A percentile compares a stretch with the other conserved stretches of the same genome.
These are phyloP conservation scores for Phytopythium sindhum DNA, from an alignment of 352 stramenopile species.

Conservation along the genomic window DNA sequence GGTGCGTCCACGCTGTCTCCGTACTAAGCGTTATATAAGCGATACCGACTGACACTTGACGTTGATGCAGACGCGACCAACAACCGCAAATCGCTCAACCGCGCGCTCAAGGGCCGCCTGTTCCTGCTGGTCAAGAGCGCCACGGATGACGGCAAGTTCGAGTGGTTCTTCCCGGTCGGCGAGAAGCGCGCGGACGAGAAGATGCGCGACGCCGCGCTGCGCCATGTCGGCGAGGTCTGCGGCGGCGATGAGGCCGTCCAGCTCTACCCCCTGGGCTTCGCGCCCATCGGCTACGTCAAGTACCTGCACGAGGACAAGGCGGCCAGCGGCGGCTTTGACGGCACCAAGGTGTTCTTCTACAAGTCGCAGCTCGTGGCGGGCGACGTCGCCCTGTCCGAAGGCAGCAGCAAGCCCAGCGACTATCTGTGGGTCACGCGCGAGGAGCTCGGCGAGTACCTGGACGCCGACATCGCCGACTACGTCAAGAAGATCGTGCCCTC, in stretches of 20 bases:
- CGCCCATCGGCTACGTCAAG: constrained; percentile 73
- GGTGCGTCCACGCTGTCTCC: constrained; percentile 4
- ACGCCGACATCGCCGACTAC: constrained; percentile 59
- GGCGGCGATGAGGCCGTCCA: constrained; percentile 33
- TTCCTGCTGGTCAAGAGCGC: constrained; percentile 73
- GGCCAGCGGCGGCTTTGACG: constrained; percentile 42
- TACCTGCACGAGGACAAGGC: constrained; percentile 52
- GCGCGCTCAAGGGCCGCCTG: constrained; percentile 72
- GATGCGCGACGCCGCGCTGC: constrained; percentile 77
- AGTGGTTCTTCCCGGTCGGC: constrained; percentile 76
- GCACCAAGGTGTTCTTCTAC: constrained; percentile 88
- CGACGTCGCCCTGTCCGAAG: constrained; percentile 54
- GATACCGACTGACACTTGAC: background rate
- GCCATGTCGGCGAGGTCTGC: constrained; percentile 41
- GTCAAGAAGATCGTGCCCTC: constrained; percentile 80
- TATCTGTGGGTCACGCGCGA: constrained; percentile 80
- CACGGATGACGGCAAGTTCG: constrained; percentile 42
- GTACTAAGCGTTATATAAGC: background rate
- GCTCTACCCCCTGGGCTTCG: constrained; percentile 58
- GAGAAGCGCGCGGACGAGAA: constrained; percentile 65
- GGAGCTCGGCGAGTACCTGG: constrained; percentile 77
- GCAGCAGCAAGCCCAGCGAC: constrained; percentile 46
- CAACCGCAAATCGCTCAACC: constrained; percentile 87
- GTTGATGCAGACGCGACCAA: constrained; percentile 39
- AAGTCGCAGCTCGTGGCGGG: constrained; percentile 67